A percentile compares a stretch with the other conserved stretches of the same genome.
These are phyloP conservation scores for Alternaria sp. DNA, from an alignment of 2,329 filamentous ascomycete species.

Conservation along the genomic window DNA sequence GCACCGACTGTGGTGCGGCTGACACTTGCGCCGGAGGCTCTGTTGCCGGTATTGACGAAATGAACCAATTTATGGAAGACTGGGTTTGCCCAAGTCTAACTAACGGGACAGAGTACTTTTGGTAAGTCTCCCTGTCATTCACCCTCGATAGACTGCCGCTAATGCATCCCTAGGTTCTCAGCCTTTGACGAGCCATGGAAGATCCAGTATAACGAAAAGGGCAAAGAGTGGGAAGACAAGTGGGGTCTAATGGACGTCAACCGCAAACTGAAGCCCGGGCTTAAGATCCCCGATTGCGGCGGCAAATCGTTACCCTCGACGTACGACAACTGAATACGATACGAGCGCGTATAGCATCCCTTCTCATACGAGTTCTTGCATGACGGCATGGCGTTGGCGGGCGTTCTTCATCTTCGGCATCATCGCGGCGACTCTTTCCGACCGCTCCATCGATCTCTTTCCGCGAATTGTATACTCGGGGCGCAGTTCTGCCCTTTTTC, in stretches of 20 bases:
- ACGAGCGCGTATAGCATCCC: constrained; percentile 7
- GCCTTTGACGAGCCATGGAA: constrained; percentile 99
- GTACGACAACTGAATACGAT: constrained; percentile 3
- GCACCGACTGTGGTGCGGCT: constrained; percentile 73
- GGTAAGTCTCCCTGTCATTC: constrained; percentile 59
- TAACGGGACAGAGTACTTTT: constrained; percentile 92
- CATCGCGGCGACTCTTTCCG: constrained; percentile 4
- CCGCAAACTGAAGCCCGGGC: constrained; percentile 80
- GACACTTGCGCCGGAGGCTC: constrained; percentile 68
- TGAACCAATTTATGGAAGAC: constrained; percentile 85
- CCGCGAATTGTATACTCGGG: constrained; percentile 14
- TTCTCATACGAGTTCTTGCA: constrained; percentile 22
- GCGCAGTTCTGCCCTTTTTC: constrained; percentile 11
- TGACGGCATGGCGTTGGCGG: constrained; percentile 33
- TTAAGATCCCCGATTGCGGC: constrained; percentile 86
- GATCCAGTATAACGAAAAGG: constrained; percentile 68
- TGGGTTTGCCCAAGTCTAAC: constrained; percentile 82
- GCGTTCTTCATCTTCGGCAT: constrained; percentile 23
- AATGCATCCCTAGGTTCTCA: constrained; percentile 68
- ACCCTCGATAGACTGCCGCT: neutral
- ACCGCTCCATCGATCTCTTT: constrained; percentile 11
- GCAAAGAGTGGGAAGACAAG: constrained; percentile 87
- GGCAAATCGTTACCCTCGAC: constrained; percentile 62
- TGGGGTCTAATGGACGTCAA: constrained; percentile 91
- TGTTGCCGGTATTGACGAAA: constrained; percentile 77